These are phyloP conservation scores for Henningerozyma blattae DNA, from an alignment of 805 yeast genomes.

Conservation along the genomic window DNA sequence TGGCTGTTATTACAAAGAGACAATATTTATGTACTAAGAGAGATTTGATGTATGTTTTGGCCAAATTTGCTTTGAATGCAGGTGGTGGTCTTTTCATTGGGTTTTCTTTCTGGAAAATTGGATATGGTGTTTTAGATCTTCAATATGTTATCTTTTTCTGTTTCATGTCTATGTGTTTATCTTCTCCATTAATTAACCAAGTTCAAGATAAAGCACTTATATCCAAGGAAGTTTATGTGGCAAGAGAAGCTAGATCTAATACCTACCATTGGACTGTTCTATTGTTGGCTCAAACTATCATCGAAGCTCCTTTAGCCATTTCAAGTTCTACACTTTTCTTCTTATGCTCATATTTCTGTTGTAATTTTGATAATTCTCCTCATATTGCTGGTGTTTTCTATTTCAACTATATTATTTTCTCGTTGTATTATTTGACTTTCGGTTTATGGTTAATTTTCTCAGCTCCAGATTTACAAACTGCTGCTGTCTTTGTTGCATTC, in stretches of 20 bases:
- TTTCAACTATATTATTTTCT: constrained; percentile 35
- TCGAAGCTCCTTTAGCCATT: constrained; percentile 27
- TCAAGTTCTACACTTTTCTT: constrained; percentile 22
- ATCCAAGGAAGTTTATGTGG: constrained; percentile 30
- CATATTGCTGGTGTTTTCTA: constrained; percentile 34
- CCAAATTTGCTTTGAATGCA: constrained; percentile 43
- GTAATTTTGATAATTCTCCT: constrained; percentile 16
- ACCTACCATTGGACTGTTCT: constrained; percentile 31
- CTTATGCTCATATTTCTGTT: constrained; percentile 31
- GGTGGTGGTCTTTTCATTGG: constrained; percentile 60
- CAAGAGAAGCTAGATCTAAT: constrained; percentile 30
- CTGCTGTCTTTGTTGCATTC: constrained; percentile 16
- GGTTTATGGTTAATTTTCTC: constrained; percentile 24
- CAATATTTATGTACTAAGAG: constrained; percentile 41
- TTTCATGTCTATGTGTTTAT: constrained; percentile 46
- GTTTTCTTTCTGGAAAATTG: constrained; percentile 56
- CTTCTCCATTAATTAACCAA: constrained; percentile 38
- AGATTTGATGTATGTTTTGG: constrained; percentile 46
- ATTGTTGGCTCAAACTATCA: constrained; percentile 24
- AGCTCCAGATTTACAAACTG: constrained; percentile 18
- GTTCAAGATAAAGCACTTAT: constrained; percentile 27
- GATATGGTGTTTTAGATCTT: constrained; percentile 40
- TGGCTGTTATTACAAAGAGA: constrained; percentile 30
- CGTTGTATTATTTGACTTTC: constrained; percentile 30
- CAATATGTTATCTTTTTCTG: constrained; percentile 51